Percentiles rank a stretch among this genome's conserved stretches.
Conservation (phyloP, 441 rosid species). For the Populus hybrid region DNA sequence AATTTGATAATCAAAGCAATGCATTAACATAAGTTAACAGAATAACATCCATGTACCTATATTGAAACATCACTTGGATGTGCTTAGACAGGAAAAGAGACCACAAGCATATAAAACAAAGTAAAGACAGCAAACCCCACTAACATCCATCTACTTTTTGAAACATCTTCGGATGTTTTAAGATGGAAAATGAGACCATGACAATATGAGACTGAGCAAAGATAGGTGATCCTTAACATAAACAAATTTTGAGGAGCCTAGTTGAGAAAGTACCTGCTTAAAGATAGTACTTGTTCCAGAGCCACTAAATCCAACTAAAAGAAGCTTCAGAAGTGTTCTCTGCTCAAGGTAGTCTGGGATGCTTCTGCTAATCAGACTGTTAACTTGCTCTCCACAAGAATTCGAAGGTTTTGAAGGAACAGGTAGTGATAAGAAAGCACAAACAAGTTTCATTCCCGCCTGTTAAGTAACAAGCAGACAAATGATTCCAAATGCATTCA, state of each 20-base stretch:
- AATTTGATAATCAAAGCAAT: not conserved
- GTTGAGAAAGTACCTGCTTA: too few relatives aligned
- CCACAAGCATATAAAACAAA: not conserved
- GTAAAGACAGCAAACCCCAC: not conserved
- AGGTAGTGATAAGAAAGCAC: slow-evolving; percentile 78
- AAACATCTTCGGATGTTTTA: too few relatives aligned
- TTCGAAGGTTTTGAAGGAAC: slow-evolving; percentile 61
- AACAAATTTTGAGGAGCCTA: too few relatives aligned
- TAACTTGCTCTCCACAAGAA: slow-evolving; percentile 48
- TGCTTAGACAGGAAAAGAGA: not conserved
- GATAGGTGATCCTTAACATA: too few relatives aligned
- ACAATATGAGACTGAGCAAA: too few relatives aligned
- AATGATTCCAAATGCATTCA: not conserved
- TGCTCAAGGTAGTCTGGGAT: slow-evolving; percentile 67
- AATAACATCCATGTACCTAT: not conserved
- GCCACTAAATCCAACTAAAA: slow-evolving; percentile 76
- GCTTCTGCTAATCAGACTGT: slow-evolving; percentile 50
- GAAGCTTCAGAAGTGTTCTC: slow-evolving; percentile 60
- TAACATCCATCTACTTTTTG: not conserved
- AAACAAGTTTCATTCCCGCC: slow-evolving; percentile 81
- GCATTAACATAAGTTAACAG: not conserved
- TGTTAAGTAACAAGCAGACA: slow-evolving; percentile 32
- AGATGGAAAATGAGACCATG: too few relatives aligned
- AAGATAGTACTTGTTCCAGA: too few relatives aligned
- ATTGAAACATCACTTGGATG: not conserved